A percentile compares a stretch with the other conserved stretches of the same genome.
Conservation (phyloP, 2,329 filamentous ascomycete genomes). For the Aspergillus tubingensis region DNA sequence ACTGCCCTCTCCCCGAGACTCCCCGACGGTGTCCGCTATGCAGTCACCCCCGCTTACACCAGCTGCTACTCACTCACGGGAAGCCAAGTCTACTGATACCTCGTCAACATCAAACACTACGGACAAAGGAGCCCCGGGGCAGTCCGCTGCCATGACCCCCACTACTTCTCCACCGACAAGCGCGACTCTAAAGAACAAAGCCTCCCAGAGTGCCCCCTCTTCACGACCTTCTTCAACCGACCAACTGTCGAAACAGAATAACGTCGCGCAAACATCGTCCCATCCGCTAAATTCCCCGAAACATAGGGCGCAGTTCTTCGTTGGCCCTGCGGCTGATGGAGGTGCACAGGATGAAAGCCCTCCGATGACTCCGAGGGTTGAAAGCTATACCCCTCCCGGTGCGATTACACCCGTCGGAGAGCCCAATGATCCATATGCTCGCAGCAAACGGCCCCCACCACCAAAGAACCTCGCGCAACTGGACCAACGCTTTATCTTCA, state of each 20-base stretch:
- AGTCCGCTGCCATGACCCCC: conserved; percentile 51
- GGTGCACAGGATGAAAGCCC: conserved; percentile 63
- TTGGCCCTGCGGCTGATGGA: conserved; percentile 59
- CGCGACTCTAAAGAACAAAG: conserved; percentile 32
- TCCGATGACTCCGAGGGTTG: conserved; percentile 57
- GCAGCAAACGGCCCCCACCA: conserved; percentile 73
- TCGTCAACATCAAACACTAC: conserved; percentile 34
- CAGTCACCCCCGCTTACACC: conserved; percentile 90
- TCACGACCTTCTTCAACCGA: conserved; percentile 46
- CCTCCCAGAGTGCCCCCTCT: conserved; percentile 38
- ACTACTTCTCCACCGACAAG: conserved; percentile 54
- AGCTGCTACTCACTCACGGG: conserved; percentile 68
- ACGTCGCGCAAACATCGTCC: conserved; percentile 46
- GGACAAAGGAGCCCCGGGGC: conserved; percentile 34
- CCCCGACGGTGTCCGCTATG: conserved; percentile 69
- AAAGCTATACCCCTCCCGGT: conserved; percentile 61
- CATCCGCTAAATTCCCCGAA: conserved; percentile 50
- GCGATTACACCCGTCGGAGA: conserved; percentile 80
- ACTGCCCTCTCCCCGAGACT: conserved; percentile 66
- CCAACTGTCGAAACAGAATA: conserved; percentile 45
- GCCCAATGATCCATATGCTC: conserved; percentile 82
- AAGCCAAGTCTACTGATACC: conserved; percentile 44
- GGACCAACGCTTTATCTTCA: conserved; percentile 83
- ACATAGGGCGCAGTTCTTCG: conserved; percentile 56
- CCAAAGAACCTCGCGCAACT: conserved; percentile 65